Evolutionary conservation across 2,329 filamentous ascomycete genomes (phyloP).

Genomic region (Penicillium sp.): DNA sequence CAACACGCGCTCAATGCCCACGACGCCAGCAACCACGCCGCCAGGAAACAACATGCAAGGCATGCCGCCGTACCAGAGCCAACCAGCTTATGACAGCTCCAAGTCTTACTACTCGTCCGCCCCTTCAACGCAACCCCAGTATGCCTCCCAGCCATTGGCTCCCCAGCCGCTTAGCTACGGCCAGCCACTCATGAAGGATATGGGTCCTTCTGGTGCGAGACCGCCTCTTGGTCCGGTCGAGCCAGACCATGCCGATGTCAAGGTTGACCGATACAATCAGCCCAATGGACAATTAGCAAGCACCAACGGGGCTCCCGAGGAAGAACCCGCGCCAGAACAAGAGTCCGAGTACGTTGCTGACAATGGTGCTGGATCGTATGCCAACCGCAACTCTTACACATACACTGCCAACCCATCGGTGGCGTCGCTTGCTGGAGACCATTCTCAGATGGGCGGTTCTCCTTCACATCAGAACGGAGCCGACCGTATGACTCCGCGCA

Average conservation of each 20-base stretch:
- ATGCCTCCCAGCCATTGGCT: constrained; percentile 58
- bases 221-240: constrained; percentile 56
- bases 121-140: constrained; percentile 63
- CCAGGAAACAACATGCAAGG: constrained; percentile 72
- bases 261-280: constrained; percentile 64
- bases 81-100: constrained; percentile 71
- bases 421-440: constrained; percentile 64
- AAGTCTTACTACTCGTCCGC: constrained; percentile 74
- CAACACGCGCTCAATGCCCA: constrained; percentile 80
- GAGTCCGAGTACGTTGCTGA: constrained; percentile 81
- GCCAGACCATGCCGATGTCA: constrained; percentile 62
- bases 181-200: constrained; percentile 74
- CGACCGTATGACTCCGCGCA: constrained; percentile 76
- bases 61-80: constrained; percentile 71
- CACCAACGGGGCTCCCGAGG: constrained; percentile 58
- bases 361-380: constrained; percentile 66
- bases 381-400: constrained; percentile 69
- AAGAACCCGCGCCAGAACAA: constrained; percentile 68
- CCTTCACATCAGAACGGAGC: constrained; percentile 74
- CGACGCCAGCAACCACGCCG: constrained; percentile 85
- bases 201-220: constrained; percentile 73
- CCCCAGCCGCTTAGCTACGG: constrained; percentile 67
- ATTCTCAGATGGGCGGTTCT: constrained; percentile 74
- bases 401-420: constrained; percentile 67
- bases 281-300: constrained; percentile 52